Percentiles rank a stretch among this genome's conserved stretches.
Conservation (phyloP, 495 filamentous ascomycete species). For the Podospora australis region DNA sequence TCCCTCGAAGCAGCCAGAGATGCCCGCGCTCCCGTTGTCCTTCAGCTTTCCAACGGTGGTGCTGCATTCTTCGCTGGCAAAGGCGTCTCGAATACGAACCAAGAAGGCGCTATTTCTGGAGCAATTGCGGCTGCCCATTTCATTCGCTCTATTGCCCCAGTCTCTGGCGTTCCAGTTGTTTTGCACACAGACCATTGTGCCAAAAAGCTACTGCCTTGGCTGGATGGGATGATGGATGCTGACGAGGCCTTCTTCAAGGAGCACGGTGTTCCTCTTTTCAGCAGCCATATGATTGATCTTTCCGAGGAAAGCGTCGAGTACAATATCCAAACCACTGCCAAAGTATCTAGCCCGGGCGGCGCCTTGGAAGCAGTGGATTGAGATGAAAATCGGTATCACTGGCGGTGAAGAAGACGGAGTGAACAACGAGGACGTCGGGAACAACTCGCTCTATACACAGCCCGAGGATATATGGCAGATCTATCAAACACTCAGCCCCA, state of each 20-base stretch:
- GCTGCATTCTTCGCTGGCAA: not conserved
- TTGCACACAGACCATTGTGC: conserved; percentile 63
- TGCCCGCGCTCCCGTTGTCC: not conserved
- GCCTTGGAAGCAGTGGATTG: conserved; percentile 89
- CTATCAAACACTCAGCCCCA: not conserved
- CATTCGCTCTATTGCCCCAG: conserved; percentile 74
- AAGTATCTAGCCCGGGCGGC: conserved; percentile 80
- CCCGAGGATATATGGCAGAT: not conserved
- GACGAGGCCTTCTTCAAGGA: conserved; percentile 84
- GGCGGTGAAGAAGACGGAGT: not conserved
- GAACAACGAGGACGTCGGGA: not conserved
- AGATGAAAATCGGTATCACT: conserved; percentile 38
- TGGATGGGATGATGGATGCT: conserved; percentile 82
- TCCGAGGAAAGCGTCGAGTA: conserved; percentile 71
- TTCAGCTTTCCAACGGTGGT: not conserved
- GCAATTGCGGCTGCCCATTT: conserved; percentile 79
- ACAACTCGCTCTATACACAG: not conserved
- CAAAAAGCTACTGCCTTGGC: conserved; percentile 80
- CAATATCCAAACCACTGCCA: conserved; percentile 80
- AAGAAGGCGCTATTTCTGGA: conserved; percentile 76
- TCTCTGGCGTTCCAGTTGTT: conserved; percentile 79
- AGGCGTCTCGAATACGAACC: conserved; percentile 34
- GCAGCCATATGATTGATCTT: conserved; percentile 86
- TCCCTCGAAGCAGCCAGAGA: not conserved
- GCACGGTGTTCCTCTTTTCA: conserved; percentile 60